Base-by-base conservation (phyloP, 2,329 filamentous ascomycete genomes). In the Diplodia scrobiculata region DNA sequence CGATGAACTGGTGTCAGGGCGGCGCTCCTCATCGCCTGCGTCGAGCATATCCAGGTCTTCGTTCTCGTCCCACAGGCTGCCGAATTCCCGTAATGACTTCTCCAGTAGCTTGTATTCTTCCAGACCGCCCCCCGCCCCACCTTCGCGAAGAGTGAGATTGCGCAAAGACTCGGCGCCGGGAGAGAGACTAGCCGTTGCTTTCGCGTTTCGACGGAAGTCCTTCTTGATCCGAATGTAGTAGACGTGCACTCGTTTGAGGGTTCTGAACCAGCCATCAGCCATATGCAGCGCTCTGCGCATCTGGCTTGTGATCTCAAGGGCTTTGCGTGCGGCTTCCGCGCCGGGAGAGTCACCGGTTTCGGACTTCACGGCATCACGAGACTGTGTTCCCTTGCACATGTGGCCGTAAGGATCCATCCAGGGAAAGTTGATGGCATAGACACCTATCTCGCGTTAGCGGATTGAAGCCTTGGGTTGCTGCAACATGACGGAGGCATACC, bases 391-490 rank as follows among this genome's bases (percentile, higher is more conserved):
- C 36, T 52, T 62, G 67, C 79, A 79, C 71, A 90, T 84, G 71
- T 84, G 83, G 2, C 79, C 77, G 11, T 84, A 77, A 0, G 79
- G 80, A 70, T 91, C 89, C 86, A 91, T 90, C 66, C 85, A 83
- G 0, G 87, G 87, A 66, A 91, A 91, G 71, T 87, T 85, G 52
- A 82, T 80, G 11, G 85, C 86, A 73, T 91, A 91, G 2, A 90
- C 81, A 38, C 87, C 80, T 77, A 47, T 0, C n/a, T 38, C 45
- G 17, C 3, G 52, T 72, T 36, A 71, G 68, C 55, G 2, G 50
- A n/a, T 32, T 21, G 11, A 63, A 17, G 4, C 13, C 9, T 55
- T 9, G 3, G 58, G 34, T 17, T 19, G 9, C 27, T 25, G 11
- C 27, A 11, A 2, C 10, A 13, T 7, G 1, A 45, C 4, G 19